phyloP scores from a whole-genome alignment of 805 yeast species.

The Monosporozyma aquatica region DNA sequence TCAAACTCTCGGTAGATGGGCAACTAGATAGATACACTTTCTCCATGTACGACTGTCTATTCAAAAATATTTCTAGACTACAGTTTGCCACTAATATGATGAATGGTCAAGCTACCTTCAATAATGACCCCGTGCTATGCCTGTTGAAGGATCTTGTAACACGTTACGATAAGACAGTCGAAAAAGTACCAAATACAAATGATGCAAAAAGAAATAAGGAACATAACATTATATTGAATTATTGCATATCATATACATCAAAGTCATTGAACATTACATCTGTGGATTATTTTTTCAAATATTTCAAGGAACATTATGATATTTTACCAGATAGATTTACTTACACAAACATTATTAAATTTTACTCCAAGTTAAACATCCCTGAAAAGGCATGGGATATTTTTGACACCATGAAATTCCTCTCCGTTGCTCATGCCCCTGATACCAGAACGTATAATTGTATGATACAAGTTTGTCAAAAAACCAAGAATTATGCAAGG shows the following conservation, averaged over 20 bases:
- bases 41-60: slow-evolving; percentile 22
- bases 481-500: slow-evolving; percentile 55
- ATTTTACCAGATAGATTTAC: slow-evolving; percentile 23
- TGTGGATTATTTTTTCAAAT: slow-evolving; percentile 22
- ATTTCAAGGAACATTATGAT: slow-evolving; percentile 18
- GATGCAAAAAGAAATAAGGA: background rate
- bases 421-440: slow-evolving; percentile 59
- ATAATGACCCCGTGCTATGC: slow-evolving; percentile 8
- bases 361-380: slow-evolving; percentile 14
- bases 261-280: slow-evolving; percentile 14
- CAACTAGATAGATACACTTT: slow-evolving; percentile 10
- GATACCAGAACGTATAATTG: slow-evolving; percentile 59
- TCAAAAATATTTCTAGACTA: slow-evolving; percentile 15
- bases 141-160: slow-evolving; percentile 12
- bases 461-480: slow-evolving; percentile 57
- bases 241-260: slow-evolving; percentile 20
- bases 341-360: slow-evolving; percentile 25
- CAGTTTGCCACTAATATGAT: slow-evolving; percentile 2
- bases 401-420: slow-evolving; percentile 80
- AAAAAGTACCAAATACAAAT: background rate
- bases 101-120: background rate
- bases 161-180: background rate
- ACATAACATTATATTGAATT: slow-evolving; percentile 12
- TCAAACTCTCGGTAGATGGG: slow-evolving; percentile 11
- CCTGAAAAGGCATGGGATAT: slow-evolving; percentile 51